These are phyloP conservation scores for Reticulascus tulasneorum DNA, from an alignment of 2,329 filamentous ascomycete genomes.

Conservation along the genomic window DNA sequence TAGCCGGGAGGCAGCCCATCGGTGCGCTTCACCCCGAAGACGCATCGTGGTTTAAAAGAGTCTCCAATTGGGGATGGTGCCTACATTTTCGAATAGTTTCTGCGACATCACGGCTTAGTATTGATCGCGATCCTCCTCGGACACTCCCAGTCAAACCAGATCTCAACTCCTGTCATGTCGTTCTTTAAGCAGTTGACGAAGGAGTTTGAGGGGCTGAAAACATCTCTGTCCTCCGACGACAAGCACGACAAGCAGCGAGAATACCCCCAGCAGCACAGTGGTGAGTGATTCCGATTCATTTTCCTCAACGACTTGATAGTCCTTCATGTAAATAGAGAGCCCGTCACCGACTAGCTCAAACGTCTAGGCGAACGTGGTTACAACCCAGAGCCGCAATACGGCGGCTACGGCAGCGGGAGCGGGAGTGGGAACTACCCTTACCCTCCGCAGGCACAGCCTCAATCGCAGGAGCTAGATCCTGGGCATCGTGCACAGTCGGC, in stretches of 20 bases:
- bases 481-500: constrained; percentile 15
- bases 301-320: too few relatives aligned
- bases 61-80: too few relatives aligned
- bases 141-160: background rate
- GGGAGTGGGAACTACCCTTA: constrained; percentile 14
- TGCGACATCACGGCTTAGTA: too few relatives aligned
- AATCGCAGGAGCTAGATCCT: constrained; percentile 4
- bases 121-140: background rate
- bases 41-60: too few relatives aligned
- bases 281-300: constrained; percentile 3
- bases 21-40: constrained; percentile 1
- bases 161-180: constrained; percentile 39
- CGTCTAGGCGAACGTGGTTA: constrained; percentile 10
- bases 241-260: constrained; percentile 19
- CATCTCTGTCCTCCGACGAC: constrained; percentile 35
- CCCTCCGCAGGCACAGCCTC: constrained; percentile 14
- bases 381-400: constrained; percentile 16
- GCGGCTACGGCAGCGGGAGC: constrained; percentile 7
- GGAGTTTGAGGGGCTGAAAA: constrained; percentile 42
- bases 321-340: too few relatives aligned
- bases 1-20: constrained; percentile 12
- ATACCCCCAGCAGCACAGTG: constrained; percentile 15
- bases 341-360: background rate
- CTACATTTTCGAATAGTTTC: too few relatives aligned
- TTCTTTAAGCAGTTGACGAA: constrained; percentile 40